phyloP scores from a whole-genome alignment of 2,329 filamentous ascomycete genomes.

The Scedosporium dehoogii region DNA sequence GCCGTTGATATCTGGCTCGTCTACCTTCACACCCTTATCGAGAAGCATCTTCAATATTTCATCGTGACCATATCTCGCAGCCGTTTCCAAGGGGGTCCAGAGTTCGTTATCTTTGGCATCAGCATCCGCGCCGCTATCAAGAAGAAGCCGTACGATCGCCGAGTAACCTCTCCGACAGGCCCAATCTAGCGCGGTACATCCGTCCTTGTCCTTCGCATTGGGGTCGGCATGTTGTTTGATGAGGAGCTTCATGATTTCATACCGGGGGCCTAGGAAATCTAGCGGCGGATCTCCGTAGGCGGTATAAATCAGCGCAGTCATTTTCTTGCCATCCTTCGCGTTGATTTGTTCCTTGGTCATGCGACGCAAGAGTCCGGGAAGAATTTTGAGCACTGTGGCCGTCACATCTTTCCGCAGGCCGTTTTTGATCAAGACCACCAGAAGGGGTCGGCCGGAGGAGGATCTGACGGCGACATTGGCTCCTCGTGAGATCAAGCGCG shows the following conservation, averaged over 20 bases:
- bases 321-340: background rate
- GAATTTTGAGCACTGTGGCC: background rate
- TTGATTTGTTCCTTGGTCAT: background rate
- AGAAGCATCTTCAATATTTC: constrained; percentile 6
- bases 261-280: background rate
- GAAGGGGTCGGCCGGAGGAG: background rate
- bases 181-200: constrained; percentile 4
- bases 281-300: background rate
- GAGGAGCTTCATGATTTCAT: constrained; percentile 4
- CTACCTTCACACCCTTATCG: background rate
- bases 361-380: background rate
- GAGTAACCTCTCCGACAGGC: background rate
- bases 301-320: background rate
- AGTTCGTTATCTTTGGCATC: constrained; percentile 2
- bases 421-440: background rate
- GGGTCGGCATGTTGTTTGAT: constrained; percentile 3
- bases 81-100: constrained; percentile 6
- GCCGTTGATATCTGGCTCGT: background rate
- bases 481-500: background rate
- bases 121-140: constrained; percentile 8
- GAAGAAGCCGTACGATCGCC: constrained; percentile 4
- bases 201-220: background rate
- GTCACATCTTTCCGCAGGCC: background rate
- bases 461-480: background rate
- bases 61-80: constrained; percentile 2